A percentile compares a stretch with the other conserved stretches of the same genome.
These are phyloP conservation scores for Pilatotrama ljubarskyi DNA, from an alignment of 768 basidiomycete genomes.

Conservation along the genomic window DNA sequence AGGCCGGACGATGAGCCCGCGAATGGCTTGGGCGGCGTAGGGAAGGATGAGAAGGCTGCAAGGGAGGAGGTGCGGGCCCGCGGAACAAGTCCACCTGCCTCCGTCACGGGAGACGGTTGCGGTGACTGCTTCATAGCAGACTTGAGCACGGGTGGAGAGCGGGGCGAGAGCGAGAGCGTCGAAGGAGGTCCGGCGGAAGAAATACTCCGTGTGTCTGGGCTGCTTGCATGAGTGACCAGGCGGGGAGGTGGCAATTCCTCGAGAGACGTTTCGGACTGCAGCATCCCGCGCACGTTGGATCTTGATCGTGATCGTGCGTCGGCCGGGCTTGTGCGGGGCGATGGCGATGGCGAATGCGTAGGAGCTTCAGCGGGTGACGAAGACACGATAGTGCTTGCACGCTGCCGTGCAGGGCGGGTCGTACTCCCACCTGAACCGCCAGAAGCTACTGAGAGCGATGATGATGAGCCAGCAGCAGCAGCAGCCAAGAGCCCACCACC, in stretches of 20 bases:
- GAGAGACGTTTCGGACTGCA: constrained; percentile 3
- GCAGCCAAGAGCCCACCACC: constrained; percentile 26
- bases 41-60: not conserved
- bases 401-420: constrained; percentile 2
- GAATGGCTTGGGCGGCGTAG: constrained; percentile 52
- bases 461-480: not conserved
- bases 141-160: constrained; percentile 8
- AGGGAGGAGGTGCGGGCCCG: constrained; percentile 11
- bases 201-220: constrained; percentile 2
- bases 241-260: constrained; percentile 9
- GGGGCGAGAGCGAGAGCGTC: not conserved
- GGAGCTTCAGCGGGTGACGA: constrained; percentile 3
- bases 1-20: constrained; percentile 28
- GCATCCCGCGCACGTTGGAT: constrained; percentile 6
- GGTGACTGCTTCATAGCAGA: constrained; percentile 14
- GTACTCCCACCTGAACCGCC: constrained; percentile 10
- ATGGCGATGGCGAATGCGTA: constrained; percentile 2
- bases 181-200: not conserved
- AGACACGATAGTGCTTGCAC: constrained; percentile 10
- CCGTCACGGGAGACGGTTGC: constrained; percentile 1
- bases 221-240: constrained; percentile 1
- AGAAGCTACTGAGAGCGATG: constrained; percentile 4
- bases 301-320: not conserved
- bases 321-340: constrained; percentile 8
- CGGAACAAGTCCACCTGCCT: not conserved